These are phyloP conservation scores for Chlamydomonas sp. DNA, from an alignment of 139 green algal species.

Conservation along the genomic window DNA sequence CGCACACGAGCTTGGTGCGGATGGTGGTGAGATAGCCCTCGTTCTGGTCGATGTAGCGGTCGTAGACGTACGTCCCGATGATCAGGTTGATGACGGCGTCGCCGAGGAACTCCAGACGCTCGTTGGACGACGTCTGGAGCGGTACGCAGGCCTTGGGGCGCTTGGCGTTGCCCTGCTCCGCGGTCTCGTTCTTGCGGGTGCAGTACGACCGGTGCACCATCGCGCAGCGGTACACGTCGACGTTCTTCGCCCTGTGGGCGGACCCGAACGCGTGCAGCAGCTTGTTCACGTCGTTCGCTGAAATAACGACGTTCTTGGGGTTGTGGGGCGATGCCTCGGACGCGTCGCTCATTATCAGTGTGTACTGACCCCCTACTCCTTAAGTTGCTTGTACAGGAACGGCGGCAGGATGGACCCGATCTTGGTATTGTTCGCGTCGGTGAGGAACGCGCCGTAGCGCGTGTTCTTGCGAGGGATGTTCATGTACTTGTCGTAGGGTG, in stretches of 20 bases:
- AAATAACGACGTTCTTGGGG: no score
- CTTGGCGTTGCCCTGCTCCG: no score
- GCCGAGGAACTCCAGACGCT: conserved; percentile 22
- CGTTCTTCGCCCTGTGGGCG: neutral
- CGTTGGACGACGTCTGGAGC: neutral
- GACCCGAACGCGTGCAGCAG: neutral
- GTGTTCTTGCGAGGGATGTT: neutral
- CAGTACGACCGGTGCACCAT: conserved; percentile 15
- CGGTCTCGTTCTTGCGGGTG: conserved; percentile 15
- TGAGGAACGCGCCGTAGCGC: neutral
- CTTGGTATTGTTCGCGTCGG: neutral
- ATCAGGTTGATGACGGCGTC: conserved; percentile 15
- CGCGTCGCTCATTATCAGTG: no score
- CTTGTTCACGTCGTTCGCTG: no score
- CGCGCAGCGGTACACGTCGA: neutral
- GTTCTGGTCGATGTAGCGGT: conserved; percentile 6
- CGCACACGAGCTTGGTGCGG: conserved; percentile 25
- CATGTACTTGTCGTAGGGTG: neutral
- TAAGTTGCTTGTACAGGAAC: no score
- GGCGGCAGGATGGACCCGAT: neutral
- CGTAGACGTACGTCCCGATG: conserved; percentile 8
- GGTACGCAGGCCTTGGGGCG: no score
- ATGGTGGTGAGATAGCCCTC: conserved; percentile 23
- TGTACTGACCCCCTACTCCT: no score
- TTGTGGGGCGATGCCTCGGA: no score